Conservation (phyloP, 495 filamentous ascomycete species). For the Penicillium steckii region DNA sequence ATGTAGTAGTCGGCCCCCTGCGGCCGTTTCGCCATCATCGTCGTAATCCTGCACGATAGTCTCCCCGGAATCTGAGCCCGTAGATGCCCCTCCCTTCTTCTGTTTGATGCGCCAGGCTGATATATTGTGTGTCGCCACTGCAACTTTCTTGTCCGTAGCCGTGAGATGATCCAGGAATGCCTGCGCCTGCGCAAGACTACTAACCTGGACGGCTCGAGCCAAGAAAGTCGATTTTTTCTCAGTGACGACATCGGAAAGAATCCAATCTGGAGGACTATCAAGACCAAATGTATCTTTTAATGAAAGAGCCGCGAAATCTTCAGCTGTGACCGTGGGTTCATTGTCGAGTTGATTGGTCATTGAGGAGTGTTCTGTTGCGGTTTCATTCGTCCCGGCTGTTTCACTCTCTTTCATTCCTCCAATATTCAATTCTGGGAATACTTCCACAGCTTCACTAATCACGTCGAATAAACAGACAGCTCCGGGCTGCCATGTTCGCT, state of each 20-base stretch:
- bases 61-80: constrained; percentile 38
- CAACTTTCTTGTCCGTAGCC: constrained; percentile 74
- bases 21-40: constrained; percentile 96
- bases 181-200: constrained; percentile 65
- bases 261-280: constrained; percentile 60
- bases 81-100: constrained; percentile 25
- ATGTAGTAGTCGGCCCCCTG: constrained; percentile 79
- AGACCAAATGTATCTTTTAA: constrained; percentile 36
- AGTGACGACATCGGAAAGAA: constrained; percentile 63
- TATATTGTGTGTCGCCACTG: constrained; percentile 91
- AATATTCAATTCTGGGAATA: constrained; percentile 48
- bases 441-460: constrained; percentile 56
- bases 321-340: constrained; percentile 6
- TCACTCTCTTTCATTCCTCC: constrained; percentile 24
- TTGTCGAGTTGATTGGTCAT: constrained; percentile 14
- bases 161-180: constrained; percentile 69
- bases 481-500: constrained; percentile 64
- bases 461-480: constrained; percentile 87
- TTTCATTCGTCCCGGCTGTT: neutral
- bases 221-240: constrained; percentile 91
- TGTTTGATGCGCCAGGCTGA: constrained; percentile 62
- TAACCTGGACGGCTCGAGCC: constrained; percentile 67
- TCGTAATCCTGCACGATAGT: constrained; percentile 83
- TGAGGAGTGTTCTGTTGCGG: constrained; percentile 6
- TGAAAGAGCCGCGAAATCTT: constrained; percentile 28